These are phyloP conservation scores for Hyparrhenia diplandra DNA, from an alignment of 176 grass and related monocot species.

Conservation along the genomic window DNA sequence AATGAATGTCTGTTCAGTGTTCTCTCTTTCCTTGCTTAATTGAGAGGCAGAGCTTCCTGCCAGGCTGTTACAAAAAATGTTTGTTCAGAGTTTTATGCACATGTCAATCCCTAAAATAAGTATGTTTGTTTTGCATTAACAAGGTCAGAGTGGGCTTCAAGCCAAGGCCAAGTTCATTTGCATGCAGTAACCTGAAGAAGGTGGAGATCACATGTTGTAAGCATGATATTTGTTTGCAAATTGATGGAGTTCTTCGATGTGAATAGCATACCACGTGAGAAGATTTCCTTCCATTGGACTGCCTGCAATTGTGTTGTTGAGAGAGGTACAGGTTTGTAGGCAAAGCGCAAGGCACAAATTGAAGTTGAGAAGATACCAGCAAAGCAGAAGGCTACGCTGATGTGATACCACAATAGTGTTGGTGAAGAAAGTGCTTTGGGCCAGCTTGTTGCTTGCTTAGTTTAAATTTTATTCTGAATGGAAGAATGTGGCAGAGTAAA, in stretches of 20 bases:
- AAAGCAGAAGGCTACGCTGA: too few species aligned
- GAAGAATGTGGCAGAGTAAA: not conserved
- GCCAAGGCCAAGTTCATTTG: constrained; percentile 4
- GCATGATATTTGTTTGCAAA: not conserved
- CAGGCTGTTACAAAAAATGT: too few species aligned
- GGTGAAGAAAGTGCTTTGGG: not conserved
- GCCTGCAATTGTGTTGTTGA: not conserved
- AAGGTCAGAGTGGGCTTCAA: not conserved
- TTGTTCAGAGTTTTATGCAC: too few species aligned
- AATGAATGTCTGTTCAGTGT: not conserved
- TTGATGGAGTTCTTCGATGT: not conserved
- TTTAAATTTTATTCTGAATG: not conserved
- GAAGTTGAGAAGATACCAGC: too few species aligned
- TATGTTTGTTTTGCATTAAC: not conserved
- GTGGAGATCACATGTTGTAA: constrained; percentile 23
- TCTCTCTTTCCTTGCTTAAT: too few species aligned
- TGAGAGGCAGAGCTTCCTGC: too few species aligned
- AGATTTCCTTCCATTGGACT: not conserved
- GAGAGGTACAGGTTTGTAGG: not conserved
- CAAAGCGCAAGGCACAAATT: too few species aligned
- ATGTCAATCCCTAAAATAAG: not conserved
- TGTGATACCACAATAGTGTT: not conserved
- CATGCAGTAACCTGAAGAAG: constrained; percentile 21
- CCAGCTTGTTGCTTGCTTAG: not conserved
- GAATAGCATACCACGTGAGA: not conserved